Evolutionary conservation across 352 stramenopile genomes (phyloP).

Genomic region (Globisporangium abappressorium): DNA sequence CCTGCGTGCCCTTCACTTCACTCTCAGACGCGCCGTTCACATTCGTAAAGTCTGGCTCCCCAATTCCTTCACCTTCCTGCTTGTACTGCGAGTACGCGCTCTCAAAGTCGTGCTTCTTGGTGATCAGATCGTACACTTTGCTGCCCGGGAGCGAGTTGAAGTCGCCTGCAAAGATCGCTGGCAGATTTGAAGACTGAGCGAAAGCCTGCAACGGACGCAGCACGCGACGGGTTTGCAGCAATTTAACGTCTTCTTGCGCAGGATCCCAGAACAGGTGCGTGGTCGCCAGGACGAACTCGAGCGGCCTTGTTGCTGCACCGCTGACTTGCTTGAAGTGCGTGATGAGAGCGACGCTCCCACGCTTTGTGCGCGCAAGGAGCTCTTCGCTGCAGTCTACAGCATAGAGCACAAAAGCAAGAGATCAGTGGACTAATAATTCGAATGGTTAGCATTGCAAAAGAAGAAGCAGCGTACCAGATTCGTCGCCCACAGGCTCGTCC

Average conservation of each 20-base stretch:
- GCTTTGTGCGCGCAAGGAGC: slow-evolving; percentile 38
- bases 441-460: background rate
- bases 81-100: slow-evolving; percentile 65
- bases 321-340: slow-evolving; percentile 46
- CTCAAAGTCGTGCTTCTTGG: slow-evolving; percentile 27
- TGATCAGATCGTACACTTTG: slow-evolving; percentile 68
- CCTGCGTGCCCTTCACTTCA: slow-evolving; percentile 28
- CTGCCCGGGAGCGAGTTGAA: slow-evolving; percentile 83
- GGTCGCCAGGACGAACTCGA: slow-evolving; percentile 66
- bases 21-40: slow-evolving; percentile 43
- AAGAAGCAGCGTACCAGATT: slow-evolving; percentile 32
- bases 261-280: slow-evolving; percentile 87
- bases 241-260: slow-evolving; percentile 77
- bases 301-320: slow-evolving; percentile 13
- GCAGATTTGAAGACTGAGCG: slow-evolving; percentile 19
- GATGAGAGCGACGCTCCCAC: slow-evolving; percentile 61
- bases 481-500: slow-evolving; percentile 48
- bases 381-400: slow-evolving; percentile 50
- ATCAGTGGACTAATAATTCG: background rate
- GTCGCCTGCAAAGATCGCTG: slow-evolving; percentile 67
- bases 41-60: slow-evolving; percentile 73
- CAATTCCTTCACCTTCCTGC: background rate
- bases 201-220: slow-evolving; percentile 44
- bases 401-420: background rate
- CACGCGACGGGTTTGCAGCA: slow-evolving; percentile 66